These are phyloP conservation scores for Candida oleophila DNA, from an alignment of 805 yeast genomes.

Conservation along the genomic window DNA sequence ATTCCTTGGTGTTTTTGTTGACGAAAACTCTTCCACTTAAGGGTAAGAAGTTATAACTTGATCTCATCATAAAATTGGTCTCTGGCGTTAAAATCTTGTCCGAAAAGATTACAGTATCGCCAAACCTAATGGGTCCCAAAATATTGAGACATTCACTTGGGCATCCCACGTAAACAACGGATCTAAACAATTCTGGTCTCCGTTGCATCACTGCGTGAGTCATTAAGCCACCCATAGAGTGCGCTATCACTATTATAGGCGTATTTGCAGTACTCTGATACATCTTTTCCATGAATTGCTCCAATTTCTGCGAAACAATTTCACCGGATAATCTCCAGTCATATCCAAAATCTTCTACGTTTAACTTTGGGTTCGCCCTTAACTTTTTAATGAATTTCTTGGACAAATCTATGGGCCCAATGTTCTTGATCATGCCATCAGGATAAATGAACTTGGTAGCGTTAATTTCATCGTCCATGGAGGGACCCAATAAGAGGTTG, in stretches of 20 bases:
- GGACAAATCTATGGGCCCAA: conserved; percentile 86
- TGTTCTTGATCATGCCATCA: conserved; percentile 73
- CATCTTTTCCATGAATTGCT: conserved; percentile 45
- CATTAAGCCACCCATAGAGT: conserved; percentile 92
- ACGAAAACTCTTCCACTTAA: conserved; percentile 71
- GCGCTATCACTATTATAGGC: conserved; percentile 75
- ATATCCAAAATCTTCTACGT: conserved; percentile 77
- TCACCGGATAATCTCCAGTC: conserved; percentile 86
- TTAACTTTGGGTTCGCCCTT: conserved; percentile 52
- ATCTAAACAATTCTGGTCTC: conserved; percentile 67
- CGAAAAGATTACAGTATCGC: conserved; percentile 76
- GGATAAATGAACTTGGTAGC: conserved; percentile 58
- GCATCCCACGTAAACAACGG: conserved; percentile 76
- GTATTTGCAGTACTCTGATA: conserved; percentile 46
- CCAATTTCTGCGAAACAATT: conserved; percentile 51
- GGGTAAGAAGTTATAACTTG: conserved; percentile 78
- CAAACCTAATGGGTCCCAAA: conserved; percentile 79
- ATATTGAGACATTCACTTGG: conserved; percentile 86
- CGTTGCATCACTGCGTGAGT: conserved; percentile 76
- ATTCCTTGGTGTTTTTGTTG: conserved; percentile 56
- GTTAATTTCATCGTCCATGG: conserved; percentile 61
- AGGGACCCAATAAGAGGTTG: conserved; percentile 72
- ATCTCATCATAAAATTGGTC: conserved; percentile 85
- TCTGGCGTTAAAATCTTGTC: conserved; percentile 76
- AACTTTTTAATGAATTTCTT: conserved; percentile 57